phyloP scores from a whole-genome alignment of 495 filamentous ascomycete species.

The Haplographium delicatum region DNA sequence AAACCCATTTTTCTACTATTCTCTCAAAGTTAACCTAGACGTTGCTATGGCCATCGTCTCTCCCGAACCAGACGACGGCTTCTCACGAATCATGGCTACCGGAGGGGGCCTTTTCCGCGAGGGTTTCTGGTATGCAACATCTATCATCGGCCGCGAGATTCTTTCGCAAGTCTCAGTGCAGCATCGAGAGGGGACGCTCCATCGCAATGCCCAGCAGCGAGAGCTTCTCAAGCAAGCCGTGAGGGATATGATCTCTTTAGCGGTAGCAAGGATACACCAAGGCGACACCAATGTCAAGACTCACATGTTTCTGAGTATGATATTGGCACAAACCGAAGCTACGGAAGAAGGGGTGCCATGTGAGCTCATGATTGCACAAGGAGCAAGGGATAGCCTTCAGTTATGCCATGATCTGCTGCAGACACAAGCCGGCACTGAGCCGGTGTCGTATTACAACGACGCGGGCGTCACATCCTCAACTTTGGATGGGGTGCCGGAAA shows the following conservation, averaged over 20 bases:
- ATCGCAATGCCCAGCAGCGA: slow-evolving; percentile 30
- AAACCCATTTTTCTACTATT: slow-evolving; percentile 51
- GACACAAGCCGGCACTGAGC: too few species aligned
- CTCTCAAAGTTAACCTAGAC: slow-evolving; percentile 49
- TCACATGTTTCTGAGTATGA: slow-evolving; percentile 42
- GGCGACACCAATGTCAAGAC: slow-evolving; percentile 42
- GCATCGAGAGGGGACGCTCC: too few species aligned
- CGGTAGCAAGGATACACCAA: slow-evolving; percentile 29
- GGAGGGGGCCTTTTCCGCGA: slow-evolving; percentile 48
- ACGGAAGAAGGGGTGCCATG: slow-evolving; percentile 27
- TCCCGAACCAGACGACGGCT: slow-evolving; percentile 34
- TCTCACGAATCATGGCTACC: slow-evolving; percentile 33
- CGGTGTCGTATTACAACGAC: too few species aligned
- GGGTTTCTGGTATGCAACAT: slow-evolving; percentile 34
- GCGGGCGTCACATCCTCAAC: too few species aligned
- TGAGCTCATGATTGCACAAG: too few species aligned
- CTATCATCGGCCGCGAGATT: too few species aligned
- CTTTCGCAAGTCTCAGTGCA: too few species aligned
- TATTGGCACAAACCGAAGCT: slow-evolving; percentile 36
- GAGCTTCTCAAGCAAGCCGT: slow-evolving; percentile 36
- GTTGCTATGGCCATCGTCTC: slow-evolving; percentile 45
- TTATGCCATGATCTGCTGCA: too few species aligned
- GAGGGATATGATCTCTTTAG: slow-evolving; percentile 5
- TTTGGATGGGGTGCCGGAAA: too few species aligned
- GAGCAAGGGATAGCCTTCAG: too few species aligned